phyloP scores from a whole-genome alignment of 2,329 filamentous ascomycete species.

The Cercospora berteroae region DNA sequence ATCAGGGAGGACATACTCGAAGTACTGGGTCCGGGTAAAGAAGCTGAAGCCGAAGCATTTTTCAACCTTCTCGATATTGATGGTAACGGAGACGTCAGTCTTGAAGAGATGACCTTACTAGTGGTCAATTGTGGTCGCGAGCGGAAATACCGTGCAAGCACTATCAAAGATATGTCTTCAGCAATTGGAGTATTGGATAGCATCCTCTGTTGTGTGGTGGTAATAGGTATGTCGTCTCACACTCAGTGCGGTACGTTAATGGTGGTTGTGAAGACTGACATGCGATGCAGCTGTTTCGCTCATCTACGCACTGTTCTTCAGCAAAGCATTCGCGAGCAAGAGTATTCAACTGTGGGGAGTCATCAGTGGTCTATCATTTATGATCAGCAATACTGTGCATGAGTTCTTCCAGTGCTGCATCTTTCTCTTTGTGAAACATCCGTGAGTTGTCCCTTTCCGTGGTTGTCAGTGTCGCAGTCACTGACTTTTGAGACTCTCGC shows the following conservation, averaged over 20 bases:
- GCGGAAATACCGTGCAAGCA: slow-evolving; percentile 31
- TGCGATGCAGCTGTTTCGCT: slow-evolving; percentile 27
- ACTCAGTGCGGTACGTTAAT: background rate
- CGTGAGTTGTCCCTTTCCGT: slow-evolving; percentile 48
- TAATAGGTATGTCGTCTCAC: slow-evolving; percentile 24
- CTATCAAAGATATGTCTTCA: slow-evolving; percentile 36
- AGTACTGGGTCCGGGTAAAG: slow-evolving; percentile 29
- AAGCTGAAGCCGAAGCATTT: slow-evolving; percentile 32
- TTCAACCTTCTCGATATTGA: slow-evolving; percentile 35
- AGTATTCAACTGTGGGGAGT: slow-evolving; percentile 25
- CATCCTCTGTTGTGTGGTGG: slow-evolving; percentile 30
- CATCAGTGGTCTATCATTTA: slow-evolving; percentile 65
- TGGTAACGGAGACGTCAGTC: slow-evolving; percentile 36
- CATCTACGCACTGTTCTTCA: slow-evolving; percentile 38
- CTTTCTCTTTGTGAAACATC: slow-evolving; percentile 96
- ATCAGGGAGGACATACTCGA: slow-evolving; percentile 25
- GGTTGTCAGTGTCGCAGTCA: background rate
- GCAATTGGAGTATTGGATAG: slow-evolving; percentile 37
- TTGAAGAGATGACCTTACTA: slow-evolving; percentile 36
- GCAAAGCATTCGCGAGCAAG: slow-evolving; percentile 27
- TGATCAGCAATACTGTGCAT: slow-evolving; percentile 88
- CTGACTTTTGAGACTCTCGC: background rate
- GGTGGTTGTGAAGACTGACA: background rate
- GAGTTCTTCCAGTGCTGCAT: slow-evolving; percentile 97
- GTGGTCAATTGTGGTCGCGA: slow-evolving; percentile 31